Conservation (phyloP, 1,284 basidiomycete genomes). For the Xerocomus tenax region DNA sequence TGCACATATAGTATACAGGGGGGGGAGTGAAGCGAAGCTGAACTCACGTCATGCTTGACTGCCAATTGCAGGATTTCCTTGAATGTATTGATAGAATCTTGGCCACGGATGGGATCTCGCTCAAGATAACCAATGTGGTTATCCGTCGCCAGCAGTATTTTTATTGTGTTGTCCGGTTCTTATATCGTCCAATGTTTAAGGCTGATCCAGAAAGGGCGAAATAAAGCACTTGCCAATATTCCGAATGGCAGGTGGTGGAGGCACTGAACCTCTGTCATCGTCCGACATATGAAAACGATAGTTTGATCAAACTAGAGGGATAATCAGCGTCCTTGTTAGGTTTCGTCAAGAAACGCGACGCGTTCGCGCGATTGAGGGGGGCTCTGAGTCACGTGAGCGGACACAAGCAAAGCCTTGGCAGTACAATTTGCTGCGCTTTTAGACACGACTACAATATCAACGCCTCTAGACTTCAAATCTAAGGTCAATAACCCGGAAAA, state of each 20-base stretch:
- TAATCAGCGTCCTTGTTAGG: not conserved
- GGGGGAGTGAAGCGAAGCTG: not conserved
- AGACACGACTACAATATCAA: not conserved
- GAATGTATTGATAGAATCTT: constrained; percentile 94
- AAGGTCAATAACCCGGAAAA: not conserved
- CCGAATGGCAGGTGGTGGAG: constrained; percentile 30
- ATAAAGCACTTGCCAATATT: constrained; percentile 32
- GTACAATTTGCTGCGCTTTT: constrained; percentile 1
- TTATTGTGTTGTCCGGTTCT: constrained; percentile 65
- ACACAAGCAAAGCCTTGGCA: not conserved
- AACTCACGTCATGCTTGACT: constrained; percentile 72
- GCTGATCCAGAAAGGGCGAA: not conserved
- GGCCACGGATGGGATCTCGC: constrained; percentile 87
- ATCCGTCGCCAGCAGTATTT: constrained; percentile 85
- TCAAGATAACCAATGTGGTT: constrained; percentile 95
- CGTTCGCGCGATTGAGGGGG: not conserved
- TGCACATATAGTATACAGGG: not conserved
- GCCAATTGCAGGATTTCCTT: constrained; percentile 89
- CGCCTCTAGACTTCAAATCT: not conserved
- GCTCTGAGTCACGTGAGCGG: constrained; percentile 12
- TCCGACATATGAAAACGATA: constrained; percentile 22
- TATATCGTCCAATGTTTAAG: constrained; percentile 6
- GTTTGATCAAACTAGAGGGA: no score
- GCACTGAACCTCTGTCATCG: constrained; percentile 16
- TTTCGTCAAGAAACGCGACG: not conserved